Percentiles rank a stretch among this genome's conserved stretches.
phyloP scores from a whole-genome alignment of 139 green algal genomes.

The Tetradesmus obliquus region DNA sequence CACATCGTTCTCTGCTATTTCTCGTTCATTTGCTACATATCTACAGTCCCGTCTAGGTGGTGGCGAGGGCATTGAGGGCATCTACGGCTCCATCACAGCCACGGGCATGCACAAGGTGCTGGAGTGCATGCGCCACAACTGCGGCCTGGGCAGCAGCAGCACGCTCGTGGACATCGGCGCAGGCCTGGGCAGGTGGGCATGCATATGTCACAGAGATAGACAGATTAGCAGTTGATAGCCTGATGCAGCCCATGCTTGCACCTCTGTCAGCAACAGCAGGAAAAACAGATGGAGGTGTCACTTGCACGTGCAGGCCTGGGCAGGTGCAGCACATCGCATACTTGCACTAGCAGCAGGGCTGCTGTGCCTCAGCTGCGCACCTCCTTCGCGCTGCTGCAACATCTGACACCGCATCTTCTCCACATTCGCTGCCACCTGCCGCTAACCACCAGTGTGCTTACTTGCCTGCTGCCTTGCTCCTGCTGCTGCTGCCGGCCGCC shows the following conservation, averaged over 20 bases:
- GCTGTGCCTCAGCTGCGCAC: too few species aligned
- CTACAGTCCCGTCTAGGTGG: slow-evolving; percentile 88
- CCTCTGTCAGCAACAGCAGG: background rate
- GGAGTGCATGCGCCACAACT: slow-evolving; percentile 70
- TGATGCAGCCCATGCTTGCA: too few species aligned
- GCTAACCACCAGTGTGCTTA: background rate
- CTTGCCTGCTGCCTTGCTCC: background rate
- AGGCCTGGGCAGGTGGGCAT: slow-evolving; percentile 82
- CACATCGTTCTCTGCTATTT: too few species aligned
- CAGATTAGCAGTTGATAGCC: too few species aligned
- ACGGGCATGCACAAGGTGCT: slow-evolving; percentile 83
- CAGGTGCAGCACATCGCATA: background rate
- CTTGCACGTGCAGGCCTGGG: background rate
- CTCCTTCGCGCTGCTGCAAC: too few species aligned
- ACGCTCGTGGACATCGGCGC: slow-evolving; percentile 89
- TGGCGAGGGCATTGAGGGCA: slow-evolving; percentile 91
- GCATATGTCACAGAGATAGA: too few species aligned
- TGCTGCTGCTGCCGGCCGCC: slow-evolving; percentile 7
- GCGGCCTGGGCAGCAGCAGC: slow-evolving; percentile 69
- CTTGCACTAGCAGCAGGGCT: too few species aligned
- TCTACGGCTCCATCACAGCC: slow-evolving; percentile 91
- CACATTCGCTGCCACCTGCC: too few species aligned
- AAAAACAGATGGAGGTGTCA: background rate
- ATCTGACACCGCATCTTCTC: too few species aligned
- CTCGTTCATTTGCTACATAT: background rate